Evolutionary conservation across 2,329 filamentous ascomycete genomes (phyloP).

Genomic region (Paecilomyces sp.): DNA sequence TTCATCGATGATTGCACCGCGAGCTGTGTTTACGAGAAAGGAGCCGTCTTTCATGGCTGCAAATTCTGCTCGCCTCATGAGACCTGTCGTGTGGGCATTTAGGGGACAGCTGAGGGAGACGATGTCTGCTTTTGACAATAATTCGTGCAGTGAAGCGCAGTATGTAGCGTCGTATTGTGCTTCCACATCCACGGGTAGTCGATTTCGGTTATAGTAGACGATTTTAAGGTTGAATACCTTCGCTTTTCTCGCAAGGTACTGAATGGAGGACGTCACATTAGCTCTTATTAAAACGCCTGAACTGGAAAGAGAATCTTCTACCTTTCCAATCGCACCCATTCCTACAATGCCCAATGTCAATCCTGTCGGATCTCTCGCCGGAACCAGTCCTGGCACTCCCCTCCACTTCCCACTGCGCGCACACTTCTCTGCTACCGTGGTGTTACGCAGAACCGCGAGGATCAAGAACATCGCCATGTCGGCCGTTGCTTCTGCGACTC

Average conservation of each 20-base stretch:
- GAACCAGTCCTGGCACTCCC: conserved; percentile 17
- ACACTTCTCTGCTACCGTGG: conserved; percentile 31
- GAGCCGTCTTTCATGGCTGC: conserved; percentile 38
- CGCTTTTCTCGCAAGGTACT: conserved; percentile 34
- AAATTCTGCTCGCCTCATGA: conserved; percentile 37
- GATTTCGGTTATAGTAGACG: conserved; percentile 38
- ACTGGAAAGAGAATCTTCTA: conserved; percentile 2
- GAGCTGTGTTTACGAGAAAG: conserved; percentile 42
- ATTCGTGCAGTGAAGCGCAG: conserved; percentile 28
- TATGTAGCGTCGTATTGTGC: conserved; percentile 28
- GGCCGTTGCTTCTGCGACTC: conserved; percentile 47
- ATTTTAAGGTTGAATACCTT: conserved; percentile 38
- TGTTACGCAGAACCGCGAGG: conserved; percentile 42
- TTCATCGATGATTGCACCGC: conserved; percentile 41
- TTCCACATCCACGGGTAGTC: conserved; percentile 28
- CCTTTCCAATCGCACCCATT: conserved; percentile 43
- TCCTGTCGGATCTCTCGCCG: conserved; percentile 36
- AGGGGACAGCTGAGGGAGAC: conserved; percentile 45
- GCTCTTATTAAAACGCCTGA: background rate
- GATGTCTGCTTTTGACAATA: conserved; percentile 35
- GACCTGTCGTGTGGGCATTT: conserved; percentile 29
- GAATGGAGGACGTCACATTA: background rate
- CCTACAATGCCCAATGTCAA: conserved; percentile 44
- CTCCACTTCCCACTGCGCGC: conserved; percentile 34
- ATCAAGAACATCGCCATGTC: conserved; percentile 46